A percentile compares a stretch with the other conserved stretches of the same genome.
Conservation (phyloP, 2,329 filamentous ascomycete species). For the Monosporascus sp. region DNA sequence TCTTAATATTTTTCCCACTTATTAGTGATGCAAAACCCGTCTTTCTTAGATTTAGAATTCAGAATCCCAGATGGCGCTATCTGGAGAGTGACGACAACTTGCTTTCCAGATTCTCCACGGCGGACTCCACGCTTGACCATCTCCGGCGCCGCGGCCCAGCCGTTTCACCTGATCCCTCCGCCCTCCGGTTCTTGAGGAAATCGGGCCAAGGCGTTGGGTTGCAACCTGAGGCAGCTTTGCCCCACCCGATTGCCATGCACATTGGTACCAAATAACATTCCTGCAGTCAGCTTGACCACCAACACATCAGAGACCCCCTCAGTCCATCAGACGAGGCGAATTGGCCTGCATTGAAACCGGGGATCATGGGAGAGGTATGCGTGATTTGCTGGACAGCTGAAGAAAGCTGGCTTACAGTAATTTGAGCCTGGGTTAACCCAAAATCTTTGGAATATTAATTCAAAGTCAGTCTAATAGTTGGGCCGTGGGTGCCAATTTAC, state of each 20-base stretch:
- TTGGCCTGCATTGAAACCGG: neutral
- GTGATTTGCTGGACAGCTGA: no score
- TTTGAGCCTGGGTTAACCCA: no score
- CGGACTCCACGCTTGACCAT: neutral
- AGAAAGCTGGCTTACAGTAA: no score
- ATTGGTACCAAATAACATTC: no score
- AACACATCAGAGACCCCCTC: neutral
- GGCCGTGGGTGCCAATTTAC: no score
- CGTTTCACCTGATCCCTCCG: neutral
- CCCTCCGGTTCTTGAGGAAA: neutral
- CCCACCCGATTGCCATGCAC: no score
- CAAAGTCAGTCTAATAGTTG: no score
- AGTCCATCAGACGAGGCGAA: neutral
- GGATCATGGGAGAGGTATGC: neutral
- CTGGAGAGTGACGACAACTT: neutral
- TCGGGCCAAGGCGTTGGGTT: neutral
- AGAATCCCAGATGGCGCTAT: neutral
- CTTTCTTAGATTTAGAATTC: neutral
- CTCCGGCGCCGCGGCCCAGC: neutral
- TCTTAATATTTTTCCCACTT: no score
- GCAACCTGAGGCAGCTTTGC: no score
- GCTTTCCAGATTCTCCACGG: neutral
- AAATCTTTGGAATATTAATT: no score
- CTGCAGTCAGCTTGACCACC: no score
- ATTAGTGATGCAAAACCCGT: no score